phyloP scores from a whole-genome alignment of 2,329 filamentous ascomycete genomes.

The Penicillium nordicum region DNA sequence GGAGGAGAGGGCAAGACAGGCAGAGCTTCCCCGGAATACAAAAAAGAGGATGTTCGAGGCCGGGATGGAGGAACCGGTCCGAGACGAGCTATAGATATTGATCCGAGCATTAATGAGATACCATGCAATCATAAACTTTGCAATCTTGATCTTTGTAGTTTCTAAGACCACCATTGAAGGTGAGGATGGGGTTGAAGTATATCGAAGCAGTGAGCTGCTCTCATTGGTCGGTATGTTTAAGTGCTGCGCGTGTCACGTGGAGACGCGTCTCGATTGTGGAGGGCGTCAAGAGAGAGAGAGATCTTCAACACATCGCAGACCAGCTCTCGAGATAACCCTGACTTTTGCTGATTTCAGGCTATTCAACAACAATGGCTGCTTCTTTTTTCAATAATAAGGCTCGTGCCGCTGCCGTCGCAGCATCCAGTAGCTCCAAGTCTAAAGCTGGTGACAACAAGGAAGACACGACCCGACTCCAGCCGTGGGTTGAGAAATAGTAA shows the following conservation, averaged over 20 bases:
- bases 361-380: conserved; percentile 55
- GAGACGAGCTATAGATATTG: conserved; percentile 37
- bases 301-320: conserved; percentile 7
- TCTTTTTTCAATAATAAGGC: conserved; percentile 97
- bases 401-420: conserved; percentile 67
- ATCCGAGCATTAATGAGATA: conserved; percentile 14
- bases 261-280: conserved; percentile 31
- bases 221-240: conserved; percentile 19
- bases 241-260: conserved; percentile 34
- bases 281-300: conserved; percentile 10
- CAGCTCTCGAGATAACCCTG: neutral
- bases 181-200: neutral
- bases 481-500: conserved; percentile 99
- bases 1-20: conserved; percentile 36
- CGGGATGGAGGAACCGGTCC: conserved; percentile 25
- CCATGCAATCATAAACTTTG: conserved; percentile 2
- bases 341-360: neutral
- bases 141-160: neutral
- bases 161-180: neutral
- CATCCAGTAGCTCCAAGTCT: conserved; percentile 63
- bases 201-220: neutral
- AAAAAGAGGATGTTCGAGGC: conserved; percentile 51
- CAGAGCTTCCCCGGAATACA: conserved; percentile 43
- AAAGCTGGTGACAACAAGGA: conserved; percentile 63
- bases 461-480: conserved; percentile 67